phyloP scores from a whole-genome alignment of 2,329 filamentous ascomycete genomes.

The Chalaropsis ovoidea region DNA sequence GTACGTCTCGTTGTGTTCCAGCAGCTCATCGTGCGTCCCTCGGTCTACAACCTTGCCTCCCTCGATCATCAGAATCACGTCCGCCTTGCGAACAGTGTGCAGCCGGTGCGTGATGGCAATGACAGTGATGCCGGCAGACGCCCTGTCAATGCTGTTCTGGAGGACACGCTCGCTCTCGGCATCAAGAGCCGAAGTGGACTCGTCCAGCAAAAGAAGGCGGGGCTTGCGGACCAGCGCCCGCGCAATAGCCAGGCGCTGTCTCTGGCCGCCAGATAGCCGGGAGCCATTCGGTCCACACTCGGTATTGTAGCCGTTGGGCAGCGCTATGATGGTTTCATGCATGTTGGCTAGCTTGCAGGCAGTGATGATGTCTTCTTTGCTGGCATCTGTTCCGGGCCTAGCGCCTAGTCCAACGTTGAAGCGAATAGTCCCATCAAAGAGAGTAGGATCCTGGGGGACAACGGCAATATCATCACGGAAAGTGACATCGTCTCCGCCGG shows the following conservation, averaged over 20 bases:
- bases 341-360: constrained; percentile 61
- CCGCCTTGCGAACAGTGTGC: constrained; percentile 47
- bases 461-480: constrained; percentile 47
- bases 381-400: constrained; percentile 45
- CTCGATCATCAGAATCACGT: constrained; percentile 49
- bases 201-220: constrained; percentile 65
- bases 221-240: constrained; percentile 63
- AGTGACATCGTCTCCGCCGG: constrained; percentile 34
- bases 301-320: constrained; percentile 58
- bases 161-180: constrained; percentile 57
- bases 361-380: constrained; percentile 51
- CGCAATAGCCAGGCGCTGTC: constrained; percentile 68
- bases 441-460: constrained; percentile 48
- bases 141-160: constrained; percentile 54
- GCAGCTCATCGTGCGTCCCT: constrained; percentile 45
- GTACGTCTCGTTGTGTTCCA: constrained; percentile 45
- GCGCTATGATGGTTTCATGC: constrained; percentile 52
- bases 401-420: constrained; percentile 50
- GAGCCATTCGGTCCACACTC: constrained; percentile 62
- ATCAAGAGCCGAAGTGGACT: constrained; percentile 71
- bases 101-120: constrained; percentile 50
- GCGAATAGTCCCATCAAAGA: constrained; percentile 47
- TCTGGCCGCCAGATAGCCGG: constrained; percentile 66
- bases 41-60: constrained; percentile 43
- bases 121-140: constrained; percentile 44